phyloP scores from a whole-genome alignment of 768 basidiomycete genomes.

The Leccinum incarnatum region DNA sequence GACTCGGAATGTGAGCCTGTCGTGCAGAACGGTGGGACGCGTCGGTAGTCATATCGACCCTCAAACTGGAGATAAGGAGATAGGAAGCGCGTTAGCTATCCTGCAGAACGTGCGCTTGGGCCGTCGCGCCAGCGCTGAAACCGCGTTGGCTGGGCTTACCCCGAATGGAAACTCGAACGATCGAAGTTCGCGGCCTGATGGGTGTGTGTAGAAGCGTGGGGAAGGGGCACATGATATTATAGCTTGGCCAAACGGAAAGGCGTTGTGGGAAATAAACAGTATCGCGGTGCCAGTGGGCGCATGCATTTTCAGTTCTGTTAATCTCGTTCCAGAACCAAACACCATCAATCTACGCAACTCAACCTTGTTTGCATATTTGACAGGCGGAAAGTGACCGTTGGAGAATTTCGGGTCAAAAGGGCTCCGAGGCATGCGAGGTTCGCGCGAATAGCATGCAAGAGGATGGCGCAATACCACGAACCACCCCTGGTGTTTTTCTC shows the following conservation, averaged over 20 bases:
- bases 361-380: slow-evolving; percentile 13
- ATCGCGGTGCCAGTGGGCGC: neutral
- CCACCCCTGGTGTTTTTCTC: neutral
- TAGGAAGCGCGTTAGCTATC: neutral
- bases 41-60: neutral
- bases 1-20: neutral
- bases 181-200: slow-evolving; percentile 8
- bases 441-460: slow-evolving; percentile 1
- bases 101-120: neutral
- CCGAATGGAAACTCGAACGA: slow-evolving; percentile 11
- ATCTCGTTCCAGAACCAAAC: neutral
- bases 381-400: neutral
- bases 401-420: neutral
- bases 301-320: neutral
- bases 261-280: neutral
- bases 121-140: slow-evolving; percentile 5
- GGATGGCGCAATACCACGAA: neutral
- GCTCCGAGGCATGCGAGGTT: neutral
- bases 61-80: neutral
- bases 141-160: neutral
- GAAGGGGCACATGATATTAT: neutral
- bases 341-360: slow-evolving; percentile 7
- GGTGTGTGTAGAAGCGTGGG: slow-evolving; percentile 19
- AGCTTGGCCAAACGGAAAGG: neutral
- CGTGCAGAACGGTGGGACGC: neutral